Percentiles rank a stretch among this genome's conserved stretches.
phyloP scores from a whole-genome alignment of 1,284 basidiomycete genomes.

The Trametes pubescens region DNA sequence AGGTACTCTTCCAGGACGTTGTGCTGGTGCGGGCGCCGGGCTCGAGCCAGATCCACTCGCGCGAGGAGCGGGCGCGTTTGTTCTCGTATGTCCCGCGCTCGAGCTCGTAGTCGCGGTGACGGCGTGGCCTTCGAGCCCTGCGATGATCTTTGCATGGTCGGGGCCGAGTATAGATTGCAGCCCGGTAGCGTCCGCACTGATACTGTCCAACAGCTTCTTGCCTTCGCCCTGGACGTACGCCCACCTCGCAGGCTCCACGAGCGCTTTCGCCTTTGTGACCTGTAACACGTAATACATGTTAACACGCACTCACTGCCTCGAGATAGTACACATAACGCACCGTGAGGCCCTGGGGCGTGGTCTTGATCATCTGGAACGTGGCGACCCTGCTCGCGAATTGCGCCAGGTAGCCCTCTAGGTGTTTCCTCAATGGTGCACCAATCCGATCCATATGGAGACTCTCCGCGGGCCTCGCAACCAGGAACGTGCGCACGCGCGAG shows the following conservation, averaged over 20 bases:
- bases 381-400: not conserved
- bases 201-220: not conserved
- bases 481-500: not conserved
- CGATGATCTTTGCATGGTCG: conserved; percentile 1
- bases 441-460: not conserved
- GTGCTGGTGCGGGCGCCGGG: not conserved
- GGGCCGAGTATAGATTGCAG: conserved; percentile 2
- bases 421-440: not conserved
- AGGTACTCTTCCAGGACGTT: not conserved
- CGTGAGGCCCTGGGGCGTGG: not conserved
- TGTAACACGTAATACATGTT: not conserved
- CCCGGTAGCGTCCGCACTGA: not conserved
- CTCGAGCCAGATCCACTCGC: not conserved
- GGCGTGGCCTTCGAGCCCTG: not conserved
- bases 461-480: not conserved
- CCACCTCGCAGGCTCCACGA: not conserved
- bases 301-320: not conserved
- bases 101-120: not conserved
- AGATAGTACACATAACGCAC: not conserved
- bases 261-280: not conserved
- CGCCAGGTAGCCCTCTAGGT: not conserved
- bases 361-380: not conserved
- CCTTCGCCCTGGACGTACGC: not conserved
- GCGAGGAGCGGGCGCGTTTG: not conserved
- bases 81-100: not conserved